Evolutionary conservation across 257 asterid genomes (phyloP), one percentile per base, ranked within the genome.

Genomic region (Cynanchum wilfordii): DNA sequence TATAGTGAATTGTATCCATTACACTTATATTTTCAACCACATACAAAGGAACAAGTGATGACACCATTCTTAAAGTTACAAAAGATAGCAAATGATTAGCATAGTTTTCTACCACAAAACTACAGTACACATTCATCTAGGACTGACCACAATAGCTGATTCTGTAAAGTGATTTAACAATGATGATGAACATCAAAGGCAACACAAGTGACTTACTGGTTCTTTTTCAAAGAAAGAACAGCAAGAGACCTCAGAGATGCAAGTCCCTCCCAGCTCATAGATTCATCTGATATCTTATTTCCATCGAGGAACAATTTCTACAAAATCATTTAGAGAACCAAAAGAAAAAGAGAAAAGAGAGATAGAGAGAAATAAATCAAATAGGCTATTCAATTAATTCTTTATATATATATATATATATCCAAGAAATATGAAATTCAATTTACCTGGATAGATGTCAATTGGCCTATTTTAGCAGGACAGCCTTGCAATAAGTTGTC

Each of bases 251-350:
- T 91, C 82, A 91, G 70, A 75, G 89, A 79, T 69, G 88, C 73
- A 55, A 91, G 36, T 79, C 87, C 96, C 78, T 88, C 92, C 99
- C 97, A 94, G 86, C 84, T 76, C 59, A 94, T 73, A 49, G 87
- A 85, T 58, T 83, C 77, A 68, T 84, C 92, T 55, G 72, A 74
- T 67, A 91, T 78, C 68, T 81, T 75, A 81, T 94, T 94, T 72
- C 81, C 84, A 76, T 79, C 76, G 45, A 91, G 96, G 69, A 80
- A 71, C 84, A 91, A 73, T 84, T 87, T 88, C 99, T 94, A 71
- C 81, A 83, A 49, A 80, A 73, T 72, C 45, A 79, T 36, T 20
- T 12, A 54, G 12, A 15, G 66, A 73, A 42, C 10, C 11, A 42
- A 7, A 7, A 42, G 47, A 66, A 74, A 73, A 68, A 74, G 38